Base-by-base conservation (phyloP, 371 early-diverging fungal species). In the Umbelopsis sp. region DNA sequence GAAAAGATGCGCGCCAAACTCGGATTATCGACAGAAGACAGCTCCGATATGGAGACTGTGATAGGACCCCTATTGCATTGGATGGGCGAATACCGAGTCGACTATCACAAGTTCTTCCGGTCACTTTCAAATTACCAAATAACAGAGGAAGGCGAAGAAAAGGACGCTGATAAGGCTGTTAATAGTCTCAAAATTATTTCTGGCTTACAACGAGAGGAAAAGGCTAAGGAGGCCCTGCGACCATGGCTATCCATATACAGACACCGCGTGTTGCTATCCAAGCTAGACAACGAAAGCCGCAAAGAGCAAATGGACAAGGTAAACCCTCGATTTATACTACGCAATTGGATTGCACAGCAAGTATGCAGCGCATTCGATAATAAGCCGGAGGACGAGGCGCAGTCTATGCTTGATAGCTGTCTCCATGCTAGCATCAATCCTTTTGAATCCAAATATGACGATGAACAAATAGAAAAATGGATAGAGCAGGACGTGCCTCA, bases 31-130 rank as follows among this genome's bases (percentile, higher is more conserved):
- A 35, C 65, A 4, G 41, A 16, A 8, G 65, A 65, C 5, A 64
- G 69, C 29, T 73, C 65, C 9, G 94, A 93, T 66, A 73, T 90
- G 68, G 79, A 83, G 2, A 66, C 65, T 37, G 65, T 94, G 0
- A 77, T 94, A 25, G 79, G 86, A 25, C 94, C 94, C 5, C 77
- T 92, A 6, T 74, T 95, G n/a, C 82, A 85, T 24, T 80, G 94
- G 76, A 70, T 94, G 72, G 78, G 82, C 4, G 76, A 80, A 9
- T 83, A 85, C 16, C 66, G 74, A 16, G 80, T 88, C 0, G 94
- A 96, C 73, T 92, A 92, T 69, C 87, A 90, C n/a, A 73, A 78
- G 48, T 92, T 94, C 69, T 90, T 93, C 77, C 81, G 94, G 4
- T 70, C 83, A 0, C 76, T 96, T 4, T 82, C 81, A 44, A 67